A percentile compares a stretch with the other conserved stretches of the same genome.
These are phyloP conservation scores for Tanacetum coccineum DNA, from an alignment of 129 eudicot genomes.

Conservation along the genomic window DNA sequence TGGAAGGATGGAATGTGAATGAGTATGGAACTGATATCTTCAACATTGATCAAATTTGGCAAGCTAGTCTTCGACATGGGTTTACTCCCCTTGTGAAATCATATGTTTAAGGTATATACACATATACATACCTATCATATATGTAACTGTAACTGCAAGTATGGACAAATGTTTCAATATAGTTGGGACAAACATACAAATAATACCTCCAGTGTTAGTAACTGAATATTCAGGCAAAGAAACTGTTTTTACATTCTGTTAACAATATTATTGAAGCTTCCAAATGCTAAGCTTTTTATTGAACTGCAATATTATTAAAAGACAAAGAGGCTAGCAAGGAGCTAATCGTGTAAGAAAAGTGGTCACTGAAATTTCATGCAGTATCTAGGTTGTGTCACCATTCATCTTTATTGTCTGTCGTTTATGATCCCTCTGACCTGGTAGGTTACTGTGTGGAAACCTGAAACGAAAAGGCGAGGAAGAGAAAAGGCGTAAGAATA, in stretches of 20 bases:
- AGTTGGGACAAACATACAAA: neutral
- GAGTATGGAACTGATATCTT: constrained; percentile 56
- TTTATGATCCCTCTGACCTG: too few species aligned
- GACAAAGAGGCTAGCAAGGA: too few species aligned
- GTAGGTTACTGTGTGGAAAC: too few species aligned
- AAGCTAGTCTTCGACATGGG: constrained; percentile 62
- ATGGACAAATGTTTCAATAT: neutral
- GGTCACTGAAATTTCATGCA: too few species aligned
- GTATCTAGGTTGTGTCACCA: too few species aligned
- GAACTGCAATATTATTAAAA: too few species aligned
- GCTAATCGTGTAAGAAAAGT: too few species aligned
- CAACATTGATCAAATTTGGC: constrained; percentile 54
- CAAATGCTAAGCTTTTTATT: neutral
- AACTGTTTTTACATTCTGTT: constrained; percentile 3
- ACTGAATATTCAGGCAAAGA: neutral
- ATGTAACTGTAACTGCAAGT: too few species aligned
- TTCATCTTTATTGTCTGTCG: too few species aligned
- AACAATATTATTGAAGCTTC: neutral
- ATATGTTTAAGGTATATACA: constrained; percentile 8
- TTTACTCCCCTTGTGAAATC: constrained; percentile 36
- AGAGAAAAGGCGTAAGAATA: too few species aligned
- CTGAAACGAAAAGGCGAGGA: too few species aligned
- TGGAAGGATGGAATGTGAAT: constrained; percentile 64
- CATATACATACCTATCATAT: neutral
- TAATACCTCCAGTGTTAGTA: neutral